Evolutionary conservation across 179 eudicot species (phyloP).

Genomic region (Camellia oleifera): DNA sequence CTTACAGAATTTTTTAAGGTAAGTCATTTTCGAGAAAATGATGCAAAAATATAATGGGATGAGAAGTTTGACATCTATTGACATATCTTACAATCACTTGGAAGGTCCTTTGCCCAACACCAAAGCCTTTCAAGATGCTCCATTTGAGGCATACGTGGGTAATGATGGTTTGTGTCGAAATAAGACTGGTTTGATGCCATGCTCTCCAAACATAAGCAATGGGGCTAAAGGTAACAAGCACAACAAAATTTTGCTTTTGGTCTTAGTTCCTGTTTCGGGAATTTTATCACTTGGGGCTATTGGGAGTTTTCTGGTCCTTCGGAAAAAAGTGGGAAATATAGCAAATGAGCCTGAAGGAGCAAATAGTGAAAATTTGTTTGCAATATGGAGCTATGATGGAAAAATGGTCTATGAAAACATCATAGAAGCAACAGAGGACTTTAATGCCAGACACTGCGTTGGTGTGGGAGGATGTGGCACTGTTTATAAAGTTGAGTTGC

Average conservation of each 20-base stretch:
- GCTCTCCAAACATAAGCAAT: constrained; percentile 1
- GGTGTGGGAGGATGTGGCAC: too few relatives aligned
- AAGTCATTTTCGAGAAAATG: too few relatives aligned
- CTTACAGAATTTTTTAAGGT: too few relatives aligned
- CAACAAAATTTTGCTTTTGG: neutral
- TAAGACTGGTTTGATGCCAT: constrained; percentile 24
- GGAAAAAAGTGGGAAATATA: neutral
- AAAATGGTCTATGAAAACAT: too few relatives aligned
- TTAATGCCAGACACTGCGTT: too few relatives aligned
- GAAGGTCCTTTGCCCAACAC: constrained; percentile 46
- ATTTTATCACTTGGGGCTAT: neutral
- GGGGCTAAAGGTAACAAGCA: neutral
- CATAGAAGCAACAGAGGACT: too few relatives aligned
- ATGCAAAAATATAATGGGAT: too few relatives aligned
- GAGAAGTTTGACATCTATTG: neutral
- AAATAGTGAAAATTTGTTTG: too few relatives aligned
- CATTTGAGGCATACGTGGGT: constrained; percentile 22
- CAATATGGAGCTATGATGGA: too few relatives aligned
- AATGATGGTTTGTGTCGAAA: constrained; percentile 16
- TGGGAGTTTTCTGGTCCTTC: too few relatives aligned
- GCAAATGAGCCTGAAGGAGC: too few relatives aligned
- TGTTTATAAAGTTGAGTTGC: too few relatives aligned
- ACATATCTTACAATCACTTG: constrained; percentile 43
- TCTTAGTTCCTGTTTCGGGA: neutral
- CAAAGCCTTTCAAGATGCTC: constrained; percentile 29